Conservation (phyloP, 2,329 filamentous ascomycete species). For the Boeremia lycopersici region DNA sequence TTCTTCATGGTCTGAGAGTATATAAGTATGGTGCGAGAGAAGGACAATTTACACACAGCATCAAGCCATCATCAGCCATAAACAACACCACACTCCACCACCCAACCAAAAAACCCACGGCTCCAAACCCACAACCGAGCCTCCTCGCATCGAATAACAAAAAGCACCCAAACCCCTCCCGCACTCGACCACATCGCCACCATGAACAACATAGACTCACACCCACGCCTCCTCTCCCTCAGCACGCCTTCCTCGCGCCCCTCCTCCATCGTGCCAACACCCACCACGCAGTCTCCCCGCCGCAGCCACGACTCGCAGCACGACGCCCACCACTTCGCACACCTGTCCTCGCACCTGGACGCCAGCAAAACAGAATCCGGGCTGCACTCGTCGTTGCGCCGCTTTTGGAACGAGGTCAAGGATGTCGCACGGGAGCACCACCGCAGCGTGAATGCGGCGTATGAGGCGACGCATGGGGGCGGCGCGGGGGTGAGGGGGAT, state of each 20-base stretch:
- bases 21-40: conserved; percentile 4
- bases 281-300: conserved; percentile 21
- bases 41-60: neutral
- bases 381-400: conserved; percentile 32
- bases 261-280: conserved; percentile 18
- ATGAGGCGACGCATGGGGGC: conserved; percentile 31
- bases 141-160: neutral
- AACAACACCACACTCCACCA: neutral
- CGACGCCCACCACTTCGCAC: conserved; percentile 29
- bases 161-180: neutral
- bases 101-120: neutral
- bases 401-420: conserved; percentile 39
- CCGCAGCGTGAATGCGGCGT: conserved; percentile 37
- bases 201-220: conserved; percentile 29
- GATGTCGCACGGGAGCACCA: conserved; percentile 37
- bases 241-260: conserved; percentile 4
- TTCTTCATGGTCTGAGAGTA: conserved; percentile 3
- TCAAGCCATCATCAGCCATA: conserved; percentile 6
- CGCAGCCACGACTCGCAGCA: conserved; percentile 28
- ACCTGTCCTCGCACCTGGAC: conserved; percentile 1
- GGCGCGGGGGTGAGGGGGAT: conserved; percentile 10
- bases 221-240: conserved; percentile 31
- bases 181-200: neutral
- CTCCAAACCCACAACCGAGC: neutral
- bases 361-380: conserved; percentile 23